Percentiles rank a stretch among this genome's conserved stretches.
Evolutionary conservation across 768 basidiomycete genomes (phyloP).

Genomic region (Tricholoma terreum): DNA sequence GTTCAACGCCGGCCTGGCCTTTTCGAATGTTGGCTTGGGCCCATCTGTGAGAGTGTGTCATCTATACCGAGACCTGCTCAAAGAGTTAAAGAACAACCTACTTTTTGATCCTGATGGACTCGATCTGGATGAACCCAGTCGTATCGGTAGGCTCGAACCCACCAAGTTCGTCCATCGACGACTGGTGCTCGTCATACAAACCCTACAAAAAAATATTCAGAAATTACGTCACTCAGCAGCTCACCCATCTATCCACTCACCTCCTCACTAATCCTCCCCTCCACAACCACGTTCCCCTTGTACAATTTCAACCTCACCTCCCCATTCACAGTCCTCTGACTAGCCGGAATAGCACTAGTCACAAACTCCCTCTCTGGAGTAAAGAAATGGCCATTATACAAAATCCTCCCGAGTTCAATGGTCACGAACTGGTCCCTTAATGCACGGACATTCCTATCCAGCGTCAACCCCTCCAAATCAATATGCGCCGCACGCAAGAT

Average conservation of each 20-base stretch:
- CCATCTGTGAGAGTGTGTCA: slow-evolving; percentile 68
- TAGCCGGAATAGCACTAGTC: slow-evolving; percentile 84
- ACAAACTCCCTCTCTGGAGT: slow-evolving; percentile 98
- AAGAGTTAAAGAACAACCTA: slow-evolving; percentile 40
- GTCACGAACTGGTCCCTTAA: slow-evolving; percentile 95
- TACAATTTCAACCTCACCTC: slow-evolving; percentile 86
- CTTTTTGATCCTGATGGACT: slow-evolving; percentile 98
- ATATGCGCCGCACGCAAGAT: slow-evolving; percentile 94
- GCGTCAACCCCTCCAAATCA: slow-evolving; percentile 95
- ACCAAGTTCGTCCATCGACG: slow-evolving; percentile 98
- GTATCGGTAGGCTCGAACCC: slow-evolving; percentile 97
- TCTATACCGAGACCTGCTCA: slow-evolving; percentile 3
- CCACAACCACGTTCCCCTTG: slow-evolving; percentile 94
- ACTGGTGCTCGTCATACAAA: slow-evolving; percentile 92
- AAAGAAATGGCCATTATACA: slow-evolving; percentile 99
- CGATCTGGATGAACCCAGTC: slow-evolving; percentile 94
- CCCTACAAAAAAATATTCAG: slow-evolving; percentile 46
- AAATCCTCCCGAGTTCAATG: slow-evolving; percentile 80
- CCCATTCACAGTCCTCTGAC: slow-evolving; percentile 96
- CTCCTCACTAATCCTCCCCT: slow-evolving; percentile 88
- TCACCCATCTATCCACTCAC: slow-evolving; percentile 33
- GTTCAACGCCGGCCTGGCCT: slow-evolving; percentile 74
- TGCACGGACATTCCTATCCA: slow-evolving; percentile 94
- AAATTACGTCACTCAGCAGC: slow-evolving; percentile 3
- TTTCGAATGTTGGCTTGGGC: slow-evolving; percentile 83